Conservation (phyloP, 1,139 yeast genomes). For the Protomyces arabidopsidicola region DNA sequence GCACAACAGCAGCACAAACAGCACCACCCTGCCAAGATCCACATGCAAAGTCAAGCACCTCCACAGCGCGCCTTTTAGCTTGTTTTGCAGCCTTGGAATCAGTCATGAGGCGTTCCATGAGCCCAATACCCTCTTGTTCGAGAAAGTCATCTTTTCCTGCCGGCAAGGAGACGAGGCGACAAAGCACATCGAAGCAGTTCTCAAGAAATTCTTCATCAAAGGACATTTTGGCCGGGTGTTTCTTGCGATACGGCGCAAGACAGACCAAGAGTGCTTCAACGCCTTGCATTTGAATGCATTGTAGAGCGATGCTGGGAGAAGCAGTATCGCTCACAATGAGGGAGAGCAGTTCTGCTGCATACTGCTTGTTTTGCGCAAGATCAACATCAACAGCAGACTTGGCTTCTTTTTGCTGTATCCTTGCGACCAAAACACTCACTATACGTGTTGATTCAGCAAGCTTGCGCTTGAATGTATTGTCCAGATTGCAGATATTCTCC, state of each 20-base stretch:
- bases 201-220: slow-evolving; percentile 37
- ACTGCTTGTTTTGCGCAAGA: slow-evolving; percentile 34
- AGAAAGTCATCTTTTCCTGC: slow-evolving; percentile 35
- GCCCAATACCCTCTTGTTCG: slow-evolving; percentile 39
- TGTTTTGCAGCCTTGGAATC: slow-evolving; percentile 32
- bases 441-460: slow-evolving; percentile 29
- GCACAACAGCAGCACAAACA: slow-evolving; percentile 35
- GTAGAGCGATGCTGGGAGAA: slow-evolving; percentile 12
- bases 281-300: slow-evolving; percentile 30
- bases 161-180: slow-evolving; percentile 32
- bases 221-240: slow-evolving; percentile 33
- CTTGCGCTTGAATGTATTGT: slow-evolving; percentile 27
- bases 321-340: slow-evolving; percentile 30
- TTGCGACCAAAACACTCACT: slow-evolving; percentile 32
- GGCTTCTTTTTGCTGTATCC: slow-evolving; percentile 29
- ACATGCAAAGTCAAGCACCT: slow-evolving; percentile 35
- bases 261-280: slow-evolving; percentile 33
- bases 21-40: slow-evolving; percentile 34
- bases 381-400: slow-evolving; percentile 28
- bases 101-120: slow-evolving; percentile 36
- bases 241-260: slow-evolving; percentile 33
- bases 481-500: slow-evolving; percentile 31
- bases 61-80: slow-evolving; percentile 33
- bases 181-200: slow-evolving; percentile 35
- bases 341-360: slow-evolving; percentile 36